These are phyloP conservation scores for Erodium trifolium DNA, from an alignment of 441 rosid genomes.

Conservation along the genomic window DNA sequence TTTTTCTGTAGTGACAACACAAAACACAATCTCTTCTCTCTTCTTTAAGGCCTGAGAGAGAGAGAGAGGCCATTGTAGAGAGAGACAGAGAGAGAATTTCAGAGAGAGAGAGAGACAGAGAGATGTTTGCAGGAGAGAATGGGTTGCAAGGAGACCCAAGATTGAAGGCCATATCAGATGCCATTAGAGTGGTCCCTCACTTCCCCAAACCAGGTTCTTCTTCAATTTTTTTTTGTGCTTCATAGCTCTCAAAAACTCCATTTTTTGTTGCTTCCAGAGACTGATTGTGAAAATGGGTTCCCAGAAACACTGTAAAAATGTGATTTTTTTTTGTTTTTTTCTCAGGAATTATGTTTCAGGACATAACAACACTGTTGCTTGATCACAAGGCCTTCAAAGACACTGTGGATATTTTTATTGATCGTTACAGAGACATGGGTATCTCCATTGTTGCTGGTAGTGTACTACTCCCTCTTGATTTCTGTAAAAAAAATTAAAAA, in stretches of 20 bases:
- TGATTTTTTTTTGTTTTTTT: background rate
- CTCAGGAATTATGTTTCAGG: slow-evolving; percentile 95
- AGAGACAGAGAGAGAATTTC: background rate
- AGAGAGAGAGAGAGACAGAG: background rate
- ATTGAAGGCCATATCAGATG: slow-evolving; percentile 59
- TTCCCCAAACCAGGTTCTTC: slow-evolving; percentile 69
- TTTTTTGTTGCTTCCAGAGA: background rate
- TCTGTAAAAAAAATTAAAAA: background rate
- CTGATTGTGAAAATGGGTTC: background rate
- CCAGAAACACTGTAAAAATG: background rate
- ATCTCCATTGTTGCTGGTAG: slow-evolving; percentile 94
- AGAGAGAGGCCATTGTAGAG: background rate
- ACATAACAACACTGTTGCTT: slow-evolving; percentile 76
- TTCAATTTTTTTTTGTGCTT: background rate
- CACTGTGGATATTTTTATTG: slow-evolving; percentile 87
- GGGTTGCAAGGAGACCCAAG: slow-evolving; percentile 77
- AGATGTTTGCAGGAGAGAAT: slow-evolving; percentile 53
- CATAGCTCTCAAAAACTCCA: background rate
- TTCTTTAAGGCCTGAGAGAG: background rate
- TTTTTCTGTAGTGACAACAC: background rate
- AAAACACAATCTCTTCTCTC: background rate
- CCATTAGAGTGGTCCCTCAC: slow-evolving; percentile 86
- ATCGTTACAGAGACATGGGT: slow-evolving; percentile 82
- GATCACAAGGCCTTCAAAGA: slow-evolving; percentile 87
- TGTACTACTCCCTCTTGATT: background rate